Conservation (phyloP, 2,329 filamentous ascomycete species). For the Parafenestella ontariensis region DNA sequence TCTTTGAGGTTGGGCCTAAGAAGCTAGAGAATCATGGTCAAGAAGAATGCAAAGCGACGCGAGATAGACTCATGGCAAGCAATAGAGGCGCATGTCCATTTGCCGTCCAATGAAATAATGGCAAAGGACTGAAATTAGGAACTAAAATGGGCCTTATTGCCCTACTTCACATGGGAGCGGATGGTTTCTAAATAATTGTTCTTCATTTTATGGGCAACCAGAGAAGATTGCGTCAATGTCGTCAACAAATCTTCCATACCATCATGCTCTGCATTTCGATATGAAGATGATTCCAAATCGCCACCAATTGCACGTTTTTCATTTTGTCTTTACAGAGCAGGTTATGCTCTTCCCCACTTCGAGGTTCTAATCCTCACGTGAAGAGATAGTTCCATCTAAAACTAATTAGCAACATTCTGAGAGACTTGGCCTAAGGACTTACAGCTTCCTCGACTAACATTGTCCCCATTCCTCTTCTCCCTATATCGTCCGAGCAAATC, state of each 20-base stretch:
- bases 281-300: too few species aligned
- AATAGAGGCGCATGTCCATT: conserved; percentile 44
- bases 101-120: conserved; percentile 19
- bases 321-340: too few species aligned
- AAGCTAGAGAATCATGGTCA: conserved; percentile 58
- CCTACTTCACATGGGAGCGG: too few species aligned
- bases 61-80: conserved; percentile 30
- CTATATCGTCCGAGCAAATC: conserved; percentile 30
- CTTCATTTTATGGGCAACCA: background rate
- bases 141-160: too few species aligned
- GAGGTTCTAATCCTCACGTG: conserved; percentile 1
- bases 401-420: background rate
- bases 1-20: conserved; percentile 68
- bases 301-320: too few species aligned
- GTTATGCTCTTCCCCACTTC: too few species aligned
- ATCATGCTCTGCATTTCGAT: too few species aligned
- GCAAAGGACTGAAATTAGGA: too few species aligned
- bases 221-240: too few species aligned
- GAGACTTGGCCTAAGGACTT: background rate
- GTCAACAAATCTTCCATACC: too few species aligned
- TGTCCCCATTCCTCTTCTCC: conserved; percentile 6
- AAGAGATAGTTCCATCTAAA: conserved; percentile 14
- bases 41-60: conserved; percentile 32
- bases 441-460: background rate
- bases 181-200: background rate